phyloP scores from a whole-genome alignment of 2,329 filamentous ascomycete genomes.

The Cladosporium colombiae region DNA sequence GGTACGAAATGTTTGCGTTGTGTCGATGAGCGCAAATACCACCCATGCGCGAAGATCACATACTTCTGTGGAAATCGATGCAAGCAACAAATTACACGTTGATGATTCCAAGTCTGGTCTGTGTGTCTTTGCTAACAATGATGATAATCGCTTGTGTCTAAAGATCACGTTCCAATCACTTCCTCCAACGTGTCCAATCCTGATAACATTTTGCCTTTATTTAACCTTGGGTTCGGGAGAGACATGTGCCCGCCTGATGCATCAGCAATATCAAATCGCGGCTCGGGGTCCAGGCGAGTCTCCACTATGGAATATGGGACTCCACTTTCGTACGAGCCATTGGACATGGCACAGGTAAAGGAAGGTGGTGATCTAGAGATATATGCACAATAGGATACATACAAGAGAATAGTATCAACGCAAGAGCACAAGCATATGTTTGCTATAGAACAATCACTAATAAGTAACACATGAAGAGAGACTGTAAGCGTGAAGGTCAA shows the following conservation, averaged over 20 bases:
- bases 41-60: no score
- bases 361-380: not conserved
- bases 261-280: not conserved
- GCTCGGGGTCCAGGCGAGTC: not conserved
- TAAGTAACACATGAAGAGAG: not conserved
- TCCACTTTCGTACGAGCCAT: not conserved
- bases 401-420: rapidly evolving
- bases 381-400: not conserved
- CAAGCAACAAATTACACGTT: no score
- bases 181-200: not conserved
- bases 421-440: not conserved
- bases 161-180: not conserved
- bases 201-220: not conserved
- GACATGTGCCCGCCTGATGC: not conserved
- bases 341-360: not conserved
- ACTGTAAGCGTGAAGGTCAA: not conserved
- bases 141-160: not conserved
- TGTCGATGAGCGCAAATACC: no score
- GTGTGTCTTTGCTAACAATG: no score
- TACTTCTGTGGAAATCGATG: no score
- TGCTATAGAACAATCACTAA: not conserved
- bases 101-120: no score
- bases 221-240: not conserved
- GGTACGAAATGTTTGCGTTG: no score
- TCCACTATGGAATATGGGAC: not conserved